Base-by-base conservation (phyloP, 139 green algal genomes). In the Tetraselmis chui region DNA sequence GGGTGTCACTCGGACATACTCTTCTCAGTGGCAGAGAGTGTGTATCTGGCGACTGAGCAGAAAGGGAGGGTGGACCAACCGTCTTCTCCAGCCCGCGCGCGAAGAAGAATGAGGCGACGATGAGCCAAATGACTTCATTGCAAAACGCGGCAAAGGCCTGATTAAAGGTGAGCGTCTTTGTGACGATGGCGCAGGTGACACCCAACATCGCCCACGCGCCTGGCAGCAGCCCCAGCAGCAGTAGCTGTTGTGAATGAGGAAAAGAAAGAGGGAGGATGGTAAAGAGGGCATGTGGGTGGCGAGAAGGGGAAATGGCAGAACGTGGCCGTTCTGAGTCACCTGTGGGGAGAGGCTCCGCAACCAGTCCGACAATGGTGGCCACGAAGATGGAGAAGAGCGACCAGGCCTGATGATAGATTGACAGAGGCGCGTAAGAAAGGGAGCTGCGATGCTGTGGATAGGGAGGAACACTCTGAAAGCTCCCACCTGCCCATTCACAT, bases 91-190 rank as follows among this genome's bases (percentile, higher is more conserved):
- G 97, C 29, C 94, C 94, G 89, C 94, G 87, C 83, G 23, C 97
- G 83, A 99, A 99, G 90, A 99, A 99, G 90, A 99, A 99, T 31
- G 95, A 97, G 25, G 98, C 95, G 1, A 99, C 96, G 85, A 99
- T 99, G 30, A 99, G 93, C 97, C 97, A 99, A 89, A 99, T 99
- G 77, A 99, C 96, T 79, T 99, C 94, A 80, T 96, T 98, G 80
- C 88, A 96, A 83, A 98, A 97, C 28, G 97, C 95, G 2, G 86
- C 83, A 76, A 99, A 98, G 1, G 94, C 94, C 32, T 92, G 79
- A 0, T 89, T 79, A 58, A 99, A 99, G 23, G 92, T 94, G 27
- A 99, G 92, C 23, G 97, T 98, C 74, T 95, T 95, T 24, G 95
- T 98, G 29, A 92, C 88, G 1, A 99, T 87, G 1, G 93, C 89